Percentiles rank a stretch among this genome's conserved stretches.
phyloP scores from a whole-genome alignment of 129 eudicot species.

The Lactuca saligna region DNA sequence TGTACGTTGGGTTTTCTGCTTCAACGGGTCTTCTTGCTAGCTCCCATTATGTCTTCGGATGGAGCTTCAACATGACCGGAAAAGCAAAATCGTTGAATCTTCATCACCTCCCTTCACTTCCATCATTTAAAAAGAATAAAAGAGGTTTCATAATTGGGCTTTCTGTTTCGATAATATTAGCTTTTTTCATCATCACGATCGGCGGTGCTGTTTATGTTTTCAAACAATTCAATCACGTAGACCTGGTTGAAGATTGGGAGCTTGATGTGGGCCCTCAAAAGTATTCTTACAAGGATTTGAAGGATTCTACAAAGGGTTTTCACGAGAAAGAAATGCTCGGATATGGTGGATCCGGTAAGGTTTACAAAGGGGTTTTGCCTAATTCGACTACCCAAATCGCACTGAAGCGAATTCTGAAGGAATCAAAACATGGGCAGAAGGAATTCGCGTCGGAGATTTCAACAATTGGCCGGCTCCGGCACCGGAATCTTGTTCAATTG shows the following conservation, averaged over 20 bases:
- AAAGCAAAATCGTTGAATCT: constrained; percentile 32
- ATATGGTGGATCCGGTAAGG: constrained; percentile 65
- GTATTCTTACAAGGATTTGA: constrained; percentile 45
- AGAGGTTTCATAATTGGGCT: constrained; percentile 31
- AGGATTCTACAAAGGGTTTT: constrained; percentile 58
- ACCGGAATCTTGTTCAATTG: constrained; percentile 55
- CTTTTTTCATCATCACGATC: constrained; percentile 2
- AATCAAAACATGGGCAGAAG: constrained; percentile 54
- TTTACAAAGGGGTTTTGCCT: constrained; percentile 50
- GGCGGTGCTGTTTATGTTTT: constrained; percentile 10
- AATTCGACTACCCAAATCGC: constrained; percentile 34
- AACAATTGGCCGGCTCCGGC: constrained; percentile 57
- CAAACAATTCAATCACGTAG: constrained; percentile 39
- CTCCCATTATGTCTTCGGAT: constrained; percentile 59
- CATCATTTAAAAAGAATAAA: constrained; percentile 32
- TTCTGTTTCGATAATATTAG: constrained; percentile 12
- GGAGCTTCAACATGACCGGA: constrained; percentile 74
- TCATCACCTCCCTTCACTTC: constrained; percentile 35
- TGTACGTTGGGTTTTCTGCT: constrained; percentile 74
- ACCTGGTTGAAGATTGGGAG: constrained; percentile 72
- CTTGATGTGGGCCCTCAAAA: constrained; percentile 49
- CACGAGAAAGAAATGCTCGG: constrained; percentile 45
- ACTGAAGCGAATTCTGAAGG: constrained; percentile 52
- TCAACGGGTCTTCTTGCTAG: constrained; percentile 66
- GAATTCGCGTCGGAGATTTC: constrained; percentile 63